These are phyloP conservation scores for Coniochaeta sp. DNA, from an alignment of 2,329 filamentous ascomycete genomes.

Conservation along the genomic window DNA sequence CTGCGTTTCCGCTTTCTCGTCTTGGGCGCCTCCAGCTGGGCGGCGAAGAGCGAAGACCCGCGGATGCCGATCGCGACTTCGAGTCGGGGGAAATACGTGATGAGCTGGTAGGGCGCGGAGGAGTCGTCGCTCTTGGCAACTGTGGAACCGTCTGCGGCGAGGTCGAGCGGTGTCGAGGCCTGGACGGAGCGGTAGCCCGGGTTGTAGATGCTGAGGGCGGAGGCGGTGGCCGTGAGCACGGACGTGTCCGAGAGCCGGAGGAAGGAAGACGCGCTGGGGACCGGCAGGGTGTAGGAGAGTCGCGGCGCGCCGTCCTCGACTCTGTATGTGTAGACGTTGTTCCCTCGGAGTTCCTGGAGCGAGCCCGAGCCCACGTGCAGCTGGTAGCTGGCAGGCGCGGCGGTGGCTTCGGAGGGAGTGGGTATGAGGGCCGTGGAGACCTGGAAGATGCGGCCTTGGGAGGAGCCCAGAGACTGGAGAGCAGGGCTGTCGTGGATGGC, in stretches of 20 bases:
- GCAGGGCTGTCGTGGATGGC: constrained; percentile 15
- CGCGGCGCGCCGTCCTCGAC: constrained; percentile 52
- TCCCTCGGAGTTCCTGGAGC: constrained; percentile 51
- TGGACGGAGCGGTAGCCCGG: constrained; percentile 59
- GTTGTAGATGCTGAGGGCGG: constrained; percentile 58
- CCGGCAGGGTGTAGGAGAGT: constrained; percentile 44
- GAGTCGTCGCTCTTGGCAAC: constrained; percentile 24
- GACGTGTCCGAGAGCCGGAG: constrained; percentile 60
- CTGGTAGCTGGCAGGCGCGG: constrained; percentile 10
- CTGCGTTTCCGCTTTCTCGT: constrained; percentile 47
- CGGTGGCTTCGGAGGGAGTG: constrained; percentile 1
- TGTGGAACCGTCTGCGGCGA: constrained; percentile 26
- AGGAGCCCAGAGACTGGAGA: constrained; percentile 6
- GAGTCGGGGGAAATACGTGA: constrained; percentile 57
- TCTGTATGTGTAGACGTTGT: constrained; percentile 54
- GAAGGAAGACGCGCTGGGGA: constrained; percentile 52
- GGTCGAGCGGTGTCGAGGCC: constrained; percentile 35
- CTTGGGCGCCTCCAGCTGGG: constrained; percentile 60
- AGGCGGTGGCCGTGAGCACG: constrained; percentile 51
- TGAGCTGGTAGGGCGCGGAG: constrained; percentile 33
- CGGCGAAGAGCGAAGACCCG: constrained; percentile 56
- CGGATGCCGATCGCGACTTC: constrained; percentile 59
- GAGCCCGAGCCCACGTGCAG: constrained; percentile 57
- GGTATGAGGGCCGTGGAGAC: constrained; percentile 14
- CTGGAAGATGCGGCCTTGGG: background rate